phyloP scores from a whole-genome alignment of 1,284 basidiomycete species.

The Ceraceosorus bombacis region DNA sequence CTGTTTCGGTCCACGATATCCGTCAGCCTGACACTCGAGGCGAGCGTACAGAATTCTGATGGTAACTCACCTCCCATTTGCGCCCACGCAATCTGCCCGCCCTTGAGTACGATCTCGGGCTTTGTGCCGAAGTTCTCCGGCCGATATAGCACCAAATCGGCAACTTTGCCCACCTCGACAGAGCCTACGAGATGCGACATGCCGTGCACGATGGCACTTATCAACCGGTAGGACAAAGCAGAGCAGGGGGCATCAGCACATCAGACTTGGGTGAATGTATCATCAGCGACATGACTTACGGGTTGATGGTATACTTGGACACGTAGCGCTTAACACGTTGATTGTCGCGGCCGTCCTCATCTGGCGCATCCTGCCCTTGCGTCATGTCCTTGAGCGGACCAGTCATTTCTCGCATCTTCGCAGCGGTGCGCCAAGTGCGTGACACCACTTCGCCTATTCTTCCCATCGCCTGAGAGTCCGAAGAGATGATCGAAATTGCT shows the following conservation, averaged over 20 bases:
- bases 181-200: constrained; percentile 82
- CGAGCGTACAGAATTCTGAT: not conserved
- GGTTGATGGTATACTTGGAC: constrained; percentile 95
- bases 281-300: constrained; percentile 57
- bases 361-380: constrained; percentile 5
- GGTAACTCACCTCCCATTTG: constrained; percentile 60
- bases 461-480: constrained; percentile 96
- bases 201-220: constrained; percentile 84
- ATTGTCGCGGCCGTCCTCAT: constrained; percentile 67
- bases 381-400: constrained; percentile 59
- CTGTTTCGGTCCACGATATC: constrained; percentile 38
- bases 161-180: constrained; percentile 71
- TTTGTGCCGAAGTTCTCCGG: constrained; percentile 84
- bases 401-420: constrained; percentile 76
- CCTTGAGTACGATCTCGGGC: constrained; percentile 88
- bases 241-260: not conserved
- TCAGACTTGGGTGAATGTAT: not conserved
- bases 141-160: constrained; percentile 90
- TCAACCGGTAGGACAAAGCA: too few relatives aligned
- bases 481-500: constrained; percentile 89
- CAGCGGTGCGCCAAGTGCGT: constrained; percentile 92
- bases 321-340: constrained; percentile 94
- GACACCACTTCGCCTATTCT: constrained; percentile 82
- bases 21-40: not conserved
- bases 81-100: constrained; percentile 83